Conservation (phyloP, 1,284 basidiomycete genomes). For the Ustilago vetiveriae region DNA sequence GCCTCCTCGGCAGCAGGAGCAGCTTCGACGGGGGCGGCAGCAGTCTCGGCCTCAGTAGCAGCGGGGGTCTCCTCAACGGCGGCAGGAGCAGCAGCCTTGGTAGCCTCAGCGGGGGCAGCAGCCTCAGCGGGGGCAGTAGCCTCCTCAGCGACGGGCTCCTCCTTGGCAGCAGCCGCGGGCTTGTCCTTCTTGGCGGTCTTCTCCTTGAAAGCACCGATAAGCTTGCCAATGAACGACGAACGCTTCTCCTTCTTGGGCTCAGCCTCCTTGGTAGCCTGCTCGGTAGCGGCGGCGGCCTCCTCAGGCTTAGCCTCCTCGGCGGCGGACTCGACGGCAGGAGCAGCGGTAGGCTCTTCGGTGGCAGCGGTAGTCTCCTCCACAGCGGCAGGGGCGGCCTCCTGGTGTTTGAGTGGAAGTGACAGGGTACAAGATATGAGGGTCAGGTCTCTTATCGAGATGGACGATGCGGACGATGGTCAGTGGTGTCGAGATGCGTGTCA, state of each 20-base stretch:
- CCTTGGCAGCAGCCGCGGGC: slow-evolving; percentile 34
- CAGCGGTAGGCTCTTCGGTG: slow-evolving; percentile 10
- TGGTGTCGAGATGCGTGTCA: neutral
- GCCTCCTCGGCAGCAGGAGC: slow-evolving; percentile 37
- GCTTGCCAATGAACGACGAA: slow-evolving; percentile 49
- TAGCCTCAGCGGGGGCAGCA: slow-evolving; percentile 24
- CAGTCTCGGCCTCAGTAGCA: slow-evolving; percentile 24
- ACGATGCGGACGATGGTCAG: neutral
- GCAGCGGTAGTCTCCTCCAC: slow-evolving; percentile 34
- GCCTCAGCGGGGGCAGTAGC: slow-evolving; percentile 32
- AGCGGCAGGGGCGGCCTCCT: slow-evolving; percentile 25
- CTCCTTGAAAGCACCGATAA: slow-evolving; percentile 54
- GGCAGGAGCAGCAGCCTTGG: slow-evolving; percentile 20
- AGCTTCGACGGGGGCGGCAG: slow-evolving; percentile 26
- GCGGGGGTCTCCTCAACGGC: slow-evolving; percentile 23
- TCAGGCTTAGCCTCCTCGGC: slow-evolving; percentile 15
- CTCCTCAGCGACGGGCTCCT: slow-evolving; percentile 41
- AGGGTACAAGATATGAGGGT: neutral
- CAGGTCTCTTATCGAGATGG: neutral
- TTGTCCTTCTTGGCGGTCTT: slow-evolving; percentile 53
- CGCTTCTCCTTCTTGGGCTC: slow-evolving; percentile 63
- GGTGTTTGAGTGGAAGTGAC: neutral
- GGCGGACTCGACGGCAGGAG: slow-evolving; percentile 13
- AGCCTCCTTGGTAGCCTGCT: slow-evolving; percentile 45
- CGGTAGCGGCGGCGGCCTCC: slow-evolving; percentile 35